Base-by-base conservation (phyloP, 163 green algal species). In the Chlorella variabilis region DNA sequence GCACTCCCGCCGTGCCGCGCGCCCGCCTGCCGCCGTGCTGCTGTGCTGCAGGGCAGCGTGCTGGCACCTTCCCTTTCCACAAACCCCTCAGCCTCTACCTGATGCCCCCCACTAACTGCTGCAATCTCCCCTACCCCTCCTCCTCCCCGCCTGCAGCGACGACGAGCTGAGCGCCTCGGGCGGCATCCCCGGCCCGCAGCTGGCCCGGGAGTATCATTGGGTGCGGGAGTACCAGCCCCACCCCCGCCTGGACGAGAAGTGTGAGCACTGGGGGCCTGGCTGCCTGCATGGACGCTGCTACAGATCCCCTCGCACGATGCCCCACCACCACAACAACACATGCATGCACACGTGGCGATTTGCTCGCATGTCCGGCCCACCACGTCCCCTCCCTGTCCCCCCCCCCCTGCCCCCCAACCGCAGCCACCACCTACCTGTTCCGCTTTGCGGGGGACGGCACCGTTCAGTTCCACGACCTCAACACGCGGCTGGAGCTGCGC, bases 171-270 rank as follows among this genome's bases (percentile, higher is more conserved):
- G 54, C 36, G 42, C 48, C 1, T 20, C 27, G 33, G 51, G 71
- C 36, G 65, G 29, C 36, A 42, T 77, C 33, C 73, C 84, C 7
- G 68, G 29, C 17, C 21, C 25, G 17, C 11, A 29, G 31, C 66
- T 89, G 51, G 48, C 78, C 31, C 61, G 59, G 4, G 83, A 90
- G 42, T 90, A 91, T 77, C 73, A 91, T 23, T 93, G 89, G 90
- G 76, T 91, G 29, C 83, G 90, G 3, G 89, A 91, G 63, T 93
- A 92, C 77, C 41, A 78, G n/a, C 86, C 86, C 41, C 27, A 82
- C 42, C 77, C 89, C 0, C 51, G 65, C 7, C 71, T 86, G 45
- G 83, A 89, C 56, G 80, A 91, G 29, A 79, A 84, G 39, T 51
- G 59, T 73, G 75, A 82, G 59, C 38, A 27, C 5, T 38, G 15